These are phyloP conservation scores for Calendula officinalis DNA, from an alignment of 129 eudicot species.

Conservation along the genomic window DNA sequence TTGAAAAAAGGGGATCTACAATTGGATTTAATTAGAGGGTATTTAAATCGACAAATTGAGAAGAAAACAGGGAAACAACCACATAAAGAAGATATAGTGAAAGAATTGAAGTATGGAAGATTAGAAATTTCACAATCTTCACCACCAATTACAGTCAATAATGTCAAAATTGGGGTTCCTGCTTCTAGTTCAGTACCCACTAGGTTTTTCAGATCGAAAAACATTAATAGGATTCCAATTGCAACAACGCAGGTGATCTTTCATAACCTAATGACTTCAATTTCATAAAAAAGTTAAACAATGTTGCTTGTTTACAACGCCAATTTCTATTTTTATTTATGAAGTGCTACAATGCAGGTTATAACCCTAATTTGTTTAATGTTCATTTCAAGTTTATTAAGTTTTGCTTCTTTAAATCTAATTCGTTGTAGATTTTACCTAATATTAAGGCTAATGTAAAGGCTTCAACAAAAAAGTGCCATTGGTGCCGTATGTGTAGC, in stretches of 20 bases:
- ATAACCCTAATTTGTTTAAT: too few relatives aligned
- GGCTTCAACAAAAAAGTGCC: conserved; percentile 64
- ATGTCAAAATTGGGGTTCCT: conserved; percentile 61
- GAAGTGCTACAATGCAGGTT: too few relatives aligned
- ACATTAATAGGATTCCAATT: conserved; percentile 63
- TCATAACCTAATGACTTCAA: not conserved
- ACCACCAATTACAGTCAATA: conserved; percentile 36
- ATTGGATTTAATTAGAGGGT: conserved; percentile 74
- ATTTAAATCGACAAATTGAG: conserved; percentile 63
- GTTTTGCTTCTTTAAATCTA: too few relatives aligned
- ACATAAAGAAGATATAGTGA: conserved; percentile 38
- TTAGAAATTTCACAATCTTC: conserved; percentile 57
- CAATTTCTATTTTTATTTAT: too few relatives aligned
- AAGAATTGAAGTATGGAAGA: conserved; percentile 67
- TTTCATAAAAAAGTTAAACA: too few relatives aligned
- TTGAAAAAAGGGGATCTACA: conserved; percentile 73
- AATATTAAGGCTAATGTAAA: conserved; percentile 41
- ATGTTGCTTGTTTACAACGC: too few relatives aligned
- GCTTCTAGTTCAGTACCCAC: conserved; percentile 8
- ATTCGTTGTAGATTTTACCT: conserved; percentile 34
- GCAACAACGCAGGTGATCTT: conserved; percentile 73
- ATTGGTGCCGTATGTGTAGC: conserved; percentile 78
- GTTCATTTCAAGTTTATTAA: too few relatives aligned
- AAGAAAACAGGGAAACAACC: conserved; percentile 59
- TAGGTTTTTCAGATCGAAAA: conserved; percentile 79